Base-by-base conservation (phyloP, 108 stramenopile genomes). In the Cyclotella sp. region DNA sequence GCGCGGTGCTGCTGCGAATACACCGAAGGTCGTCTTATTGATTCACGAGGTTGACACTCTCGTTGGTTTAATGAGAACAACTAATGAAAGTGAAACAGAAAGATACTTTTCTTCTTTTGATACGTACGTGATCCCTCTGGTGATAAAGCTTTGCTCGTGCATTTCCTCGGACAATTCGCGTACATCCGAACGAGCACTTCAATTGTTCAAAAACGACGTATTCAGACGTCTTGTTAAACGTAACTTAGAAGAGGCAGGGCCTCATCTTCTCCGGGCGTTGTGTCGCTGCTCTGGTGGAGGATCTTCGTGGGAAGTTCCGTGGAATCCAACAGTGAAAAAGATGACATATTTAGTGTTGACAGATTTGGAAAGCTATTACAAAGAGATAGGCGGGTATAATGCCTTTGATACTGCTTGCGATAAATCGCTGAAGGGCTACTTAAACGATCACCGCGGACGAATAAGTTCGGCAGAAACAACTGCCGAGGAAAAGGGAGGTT, bases 311-410 rank as follows among this genome's bases (percentile, higher is more conserved):
- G 79, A 82, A 53, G 73, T 79, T 19, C 87, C 94, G 0, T 95
- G 94, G 94, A 95, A 95, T 79, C 94, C 94, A 46, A 95, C 94
- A 21, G 94, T 95, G 0, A 73, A 87, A 26, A 95, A 92, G 71
- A 95, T 95, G 94, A 92, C 91, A 0, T 87, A 85, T 16, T 66
- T 82, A 46, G 91, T 92, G 41, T 43, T 81, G 47, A n/a, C 41
- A 39, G 68, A 84, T 15, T 55, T 84, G 63, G 83, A 84, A 59
- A 68, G 26, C 49, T 71, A 45, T n/a, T 79, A 76, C 79, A 71
- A 76, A 24, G 42, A 81, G 9, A n/a, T 19, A 21, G 34, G 43
- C 5, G 73, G 27, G 15, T 14, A 49, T 7, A 45, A 61, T 53
- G 53, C 63, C 9, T 84, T 84, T 65, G 46, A 52, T 21, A 28